A percentile compares a stretch with the other conserved stretches of the same genome.
phyloP scores from a whole-genome alignment of 192 early-diverging fungal genomes.

The Spizellomyces sp. region DNA sequence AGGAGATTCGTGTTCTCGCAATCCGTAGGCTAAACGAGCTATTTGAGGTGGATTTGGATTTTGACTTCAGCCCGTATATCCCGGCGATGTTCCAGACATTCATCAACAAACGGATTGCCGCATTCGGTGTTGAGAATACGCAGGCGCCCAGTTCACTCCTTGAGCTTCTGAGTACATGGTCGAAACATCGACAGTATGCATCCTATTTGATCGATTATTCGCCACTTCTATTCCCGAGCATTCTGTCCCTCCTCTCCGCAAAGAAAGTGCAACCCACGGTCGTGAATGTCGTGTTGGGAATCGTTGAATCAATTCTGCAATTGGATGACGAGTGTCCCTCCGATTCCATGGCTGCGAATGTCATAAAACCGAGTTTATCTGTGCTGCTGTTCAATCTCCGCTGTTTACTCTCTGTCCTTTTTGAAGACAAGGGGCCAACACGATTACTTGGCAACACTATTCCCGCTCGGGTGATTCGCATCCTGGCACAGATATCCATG shows the following conservation, averaged over 20 bases:
- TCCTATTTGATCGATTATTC: conserved; percentile 69
- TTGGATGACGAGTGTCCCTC: conserved; percentile 29
- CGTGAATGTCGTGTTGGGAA: conserved; percentile 66
- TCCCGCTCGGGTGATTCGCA: conserved; percentile 68
- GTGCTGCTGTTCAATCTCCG: conserved; percentile 59
- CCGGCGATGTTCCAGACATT: conserved; percentile 72
- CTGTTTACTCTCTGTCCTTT: conserved; percentile 22
- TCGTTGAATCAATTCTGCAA: conserved; percentile 64
- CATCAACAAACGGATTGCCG: conserved; percentile 70
- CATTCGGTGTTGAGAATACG: conserved; percentile 80
- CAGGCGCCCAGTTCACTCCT: conserved; percentile 82
- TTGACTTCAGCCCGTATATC: conserved; percentile 79
- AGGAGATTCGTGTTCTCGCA: conserved; percentile 68
- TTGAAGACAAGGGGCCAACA: conserved; percentile 37
- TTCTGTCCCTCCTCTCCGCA: conserved; percentile 75
- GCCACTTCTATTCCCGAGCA: conserved; percentile 60
- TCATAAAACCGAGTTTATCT: conserved; percentile 60
- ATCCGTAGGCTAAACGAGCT: conserved; percentile 76
- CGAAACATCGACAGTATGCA: conserved; percentile 64
- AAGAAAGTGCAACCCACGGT: conserved; percentile 80
- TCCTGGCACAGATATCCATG: conserved; percentile 75
- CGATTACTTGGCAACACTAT: conserved; percentile 24
- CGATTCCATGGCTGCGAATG: conserved; percentile 38
- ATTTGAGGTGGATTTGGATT: conserved; percentile 72
- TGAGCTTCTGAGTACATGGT: conserved; percentile 79